Evolutionary conservation across 192 early-diverging fungal species (phyloP), one percentile per base, ranked within the genome.

Genomic region (Gonapodya prolifera): DNA sequence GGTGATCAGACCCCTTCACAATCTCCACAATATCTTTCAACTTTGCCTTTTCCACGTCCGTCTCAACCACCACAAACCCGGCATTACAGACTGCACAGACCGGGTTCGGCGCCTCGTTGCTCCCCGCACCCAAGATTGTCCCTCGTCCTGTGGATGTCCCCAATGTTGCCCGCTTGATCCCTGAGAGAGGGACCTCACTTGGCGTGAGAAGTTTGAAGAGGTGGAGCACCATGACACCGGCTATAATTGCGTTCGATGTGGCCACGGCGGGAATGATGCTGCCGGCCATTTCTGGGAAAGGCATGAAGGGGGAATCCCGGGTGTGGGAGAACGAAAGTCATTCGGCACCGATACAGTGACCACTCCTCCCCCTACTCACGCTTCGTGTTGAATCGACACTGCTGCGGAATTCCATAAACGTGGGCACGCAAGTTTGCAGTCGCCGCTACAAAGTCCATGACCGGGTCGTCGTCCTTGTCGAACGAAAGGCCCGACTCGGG

Each of bases 191-290:
- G 8, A 30, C 71, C 71, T 30, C 28, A 13, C 8, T 32, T 8
- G 28, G 8, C 8, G 71, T 29, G 29, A 94, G 76, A 1, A 96
- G 86, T 79, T 93, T 89, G 73, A 93, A 91, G 0, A 94, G 93
- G 45, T 95, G 90, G 81, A 94, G 86, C 16, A 96, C 93, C 77
- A 99, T 96, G 83, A 96, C 83, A 1, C 97, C 98, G 16, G 96
- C 94, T 77, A 98, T 88, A 32, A 97, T 92, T 2, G 96, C 98
- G 77, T 99, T 99, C 17, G 98, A 97, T 0, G 98, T 98, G 35
- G 98, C 96, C 76, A 99, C 95, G 32, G 96, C 96, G 0, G 97
- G 96, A 76, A 98, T 98, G 77, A 99, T 98, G 79, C 96, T 97
- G 71, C 97, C 97, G 1, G 98, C 98, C 94, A 98, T 98, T 34